These are phyloP conservation scores for Tremella mesenterica DNA, from an alignment of 768 basidiomycete genomes.

Conservation along the genomic window DNA sequence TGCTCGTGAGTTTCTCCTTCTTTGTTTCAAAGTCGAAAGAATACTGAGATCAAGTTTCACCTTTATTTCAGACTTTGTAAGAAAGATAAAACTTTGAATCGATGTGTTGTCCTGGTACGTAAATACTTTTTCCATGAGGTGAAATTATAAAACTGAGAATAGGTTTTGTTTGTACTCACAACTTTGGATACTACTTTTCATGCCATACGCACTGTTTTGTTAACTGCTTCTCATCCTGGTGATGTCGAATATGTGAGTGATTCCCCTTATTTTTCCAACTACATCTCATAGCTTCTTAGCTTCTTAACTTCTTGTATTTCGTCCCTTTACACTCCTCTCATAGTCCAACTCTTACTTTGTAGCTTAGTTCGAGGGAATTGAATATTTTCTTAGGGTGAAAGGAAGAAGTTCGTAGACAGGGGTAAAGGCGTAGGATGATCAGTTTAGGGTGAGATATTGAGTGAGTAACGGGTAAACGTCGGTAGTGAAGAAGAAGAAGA, in stretches of 20 bases:
- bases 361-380: too few species aligned
- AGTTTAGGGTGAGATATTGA: too few species aligned
- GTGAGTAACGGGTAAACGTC: too few species aligned
- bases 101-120: not conserved
- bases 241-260: not conserved
- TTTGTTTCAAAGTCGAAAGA: not conserved
- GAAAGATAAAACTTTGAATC: not conserved
- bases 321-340: too few species aligned
- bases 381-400: too few species aligned
- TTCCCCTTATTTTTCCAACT: too few species aligned
- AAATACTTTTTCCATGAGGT: not conserved
- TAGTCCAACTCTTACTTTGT: too few species aligned
- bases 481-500: too few species aligned
- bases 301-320: too few species aligned
- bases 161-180: not conserved
- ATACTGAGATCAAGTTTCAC: not conserved
- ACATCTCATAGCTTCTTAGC: too few species aligned
- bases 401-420: too few species aligned
- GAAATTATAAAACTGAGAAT: not conserved
- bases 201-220: not conserved
- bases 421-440: too few species aligned
- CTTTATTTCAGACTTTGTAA: not conserved
- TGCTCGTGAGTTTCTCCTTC: not conserved
- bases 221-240: not conserved
- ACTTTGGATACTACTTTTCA: not conserved